Conservation (phyloP, 352 stramenopile species). For the Peronospora destructor region DNA sequence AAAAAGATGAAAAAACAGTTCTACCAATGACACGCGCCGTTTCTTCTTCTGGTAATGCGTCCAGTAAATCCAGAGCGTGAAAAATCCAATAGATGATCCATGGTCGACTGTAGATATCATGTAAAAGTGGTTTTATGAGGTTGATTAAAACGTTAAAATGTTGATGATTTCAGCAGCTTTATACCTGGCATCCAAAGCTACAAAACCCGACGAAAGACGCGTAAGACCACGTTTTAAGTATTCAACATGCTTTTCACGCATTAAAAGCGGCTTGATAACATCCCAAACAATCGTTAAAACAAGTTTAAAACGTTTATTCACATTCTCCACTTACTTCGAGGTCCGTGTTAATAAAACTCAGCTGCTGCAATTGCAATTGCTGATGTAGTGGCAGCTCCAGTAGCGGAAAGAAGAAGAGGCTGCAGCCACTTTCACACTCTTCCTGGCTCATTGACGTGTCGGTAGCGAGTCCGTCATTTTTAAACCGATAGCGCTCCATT, state of each 20-base stretch:
- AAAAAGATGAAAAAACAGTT: neutral
- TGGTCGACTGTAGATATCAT: conserved; percentile 61
- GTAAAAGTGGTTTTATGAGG: neutral
- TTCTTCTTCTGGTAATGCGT: conserved; percentile 47
- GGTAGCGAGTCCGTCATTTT: conserved; percentile 46
- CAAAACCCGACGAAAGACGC: conserved; percentile 72
- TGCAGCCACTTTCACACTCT: conserved; percentile 85
- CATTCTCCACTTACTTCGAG: conserved; percentile 26
- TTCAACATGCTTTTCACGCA: conserved; percentile 76
- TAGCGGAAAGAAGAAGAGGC: conserved; percentile 90
- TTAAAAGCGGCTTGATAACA: conserved; percentile 44
- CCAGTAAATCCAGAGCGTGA: conserved; percentile 92
- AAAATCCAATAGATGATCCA: conserved; percentile 99
- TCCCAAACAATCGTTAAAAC: conserved; percentile 4
- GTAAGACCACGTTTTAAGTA: conserved; percentile 74
- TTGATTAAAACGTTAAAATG: conserved; percentile 1
- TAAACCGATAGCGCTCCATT: conserved; percentile 46
- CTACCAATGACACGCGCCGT: conserved; percentile 39
- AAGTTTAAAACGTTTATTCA: neutral
- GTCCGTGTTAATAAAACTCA: conserved; percentile 70
- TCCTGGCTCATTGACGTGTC: conserved; percentile 68
- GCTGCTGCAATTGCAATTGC: conserved; percentile 76
- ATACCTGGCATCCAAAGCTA: conserved; percentile 87
- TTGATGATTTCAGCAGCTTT: too few species aligned
- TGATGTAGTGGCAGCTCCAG: conserved; percentile 60